These are phyloP conservation scores for Phaffomyces antillensis DNA, from an alignment of 805 yeast species.

Conservation along the genomic window DNA sequence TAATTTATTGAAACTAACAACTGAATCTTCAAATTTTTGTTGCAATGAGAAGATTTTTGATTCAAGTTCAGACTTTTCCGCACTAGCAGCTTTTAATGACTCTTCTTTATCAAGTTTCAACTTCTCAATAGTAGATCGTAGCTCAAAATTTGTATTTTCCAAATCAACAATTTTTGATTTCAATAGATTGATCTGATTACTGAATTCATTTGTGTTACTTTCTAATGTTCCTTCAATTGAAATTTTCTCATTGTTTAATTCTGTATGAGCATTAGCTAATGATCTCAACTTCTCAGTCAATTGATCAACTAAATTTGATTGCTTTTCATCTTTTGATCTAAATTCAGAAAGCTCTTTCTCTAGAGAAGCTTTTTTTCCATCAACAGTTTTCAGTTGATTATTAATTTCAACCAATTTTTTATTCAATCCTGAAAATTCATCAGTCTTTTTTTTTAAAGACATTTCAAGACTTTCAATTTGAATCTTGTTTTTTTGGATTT, in stretches of 20 bases:
- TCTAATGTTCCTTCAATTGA: slow-evolving; percentile 13
- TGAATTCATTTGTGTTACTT: slow-evolving; percentile 5
- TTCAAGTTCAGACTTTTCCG: background rate
- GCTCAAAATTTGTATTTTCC: slow-evolving; percentile 6
- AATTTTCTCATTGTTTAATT: slow-evolving; percentile 21
- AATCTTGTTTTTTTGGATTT: slow-evolving; percentile 16
- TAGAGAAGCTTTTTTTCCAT: slow-evolving; percentile 6
- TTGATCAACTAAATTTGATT: slow-evolving; percentile 31
- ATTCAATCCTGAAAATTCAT: slow-evolving; percentile 10
- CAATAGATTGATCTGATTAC: slow-evolving; percentile 9
- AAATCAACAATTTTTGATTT: slow-evolving; percentile 11
- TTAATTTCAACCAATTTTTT: slow-evolving; percentile 6
- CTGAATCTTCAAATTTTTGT: slow-evolving; percentile 3
- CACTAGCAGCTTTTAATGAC: background rate
- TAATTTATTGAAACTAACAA: background rate
- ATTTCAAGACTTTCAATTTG: slow-evolving; percentile 16
- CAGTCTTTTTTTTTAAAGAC: slow-evolving; percentile 13
- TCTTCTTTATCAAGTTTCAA: slow-evolving; percentile 8
- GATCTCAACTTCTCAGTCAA: slow-evolving; percentile 39
- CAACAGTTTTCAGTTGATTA: background rate
- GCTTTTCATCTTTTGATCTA: slow-evolving; percentile 23
- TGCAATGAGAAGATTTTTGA: slow-evolving; percentile 1
- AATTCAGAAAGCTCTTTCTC: slow-evolving; percentile 22
- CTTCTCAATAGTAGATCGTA: slow-evolving; percentile 5
- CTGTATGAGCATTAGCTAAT: slow-evolving; percentile 30